Evolutionary conservation across 106 monocot genomes (phyloP).

Genomic region (Acorus calamus): DNA sequence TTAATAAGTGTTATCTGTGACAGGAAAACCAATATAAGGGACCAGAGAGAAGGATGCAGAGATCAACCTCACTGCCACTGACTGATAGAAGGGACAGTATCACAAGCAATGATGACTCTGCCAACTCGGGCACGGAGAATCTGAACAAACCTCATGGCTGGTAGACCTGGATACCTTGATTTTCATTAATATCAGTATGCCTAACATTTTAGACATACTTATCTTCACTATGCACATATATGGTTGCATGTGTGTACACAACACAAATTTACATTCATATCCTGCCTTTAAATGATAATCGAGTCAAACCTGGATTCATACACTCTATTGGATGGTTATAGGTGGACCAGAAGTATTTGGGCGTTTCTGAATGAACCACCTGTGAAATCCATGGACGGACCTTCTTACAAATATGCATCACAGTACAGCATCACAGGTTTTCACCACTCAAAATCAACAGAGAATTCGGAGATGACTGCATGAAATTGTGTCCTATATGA

Average conservation of each 20-base stretch:
- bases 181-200: no score
- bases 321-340: not conserved
- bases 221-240: no score
- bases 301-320: no score
- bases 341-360: constrained; percentile 34
- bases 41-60: constrained; percentile 9
- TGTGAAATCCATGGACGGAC: constrained; percentile 27
- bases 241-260: no score
- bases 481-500: no score
- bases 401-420: constrained; percentile 33
- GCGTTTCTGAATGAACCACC: constrained; percentile 46
- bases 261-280: no score
- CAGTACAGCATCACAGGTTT: constrained; percentile 8
- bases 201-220: no score
- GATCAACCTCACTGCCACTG: constrained; percentile 27
- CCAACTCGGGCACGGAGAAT: constrained; percentile 1
- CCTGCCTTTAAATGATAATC: no score
- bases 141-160: constrained; percentile 4
- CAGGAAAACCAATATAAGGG: constrained; percentile 22
- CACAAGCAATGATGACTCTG: not conserved
- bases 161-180: not conserved
- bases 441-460: not conserved
- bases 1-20: not conserved
- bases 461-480: not conserved
- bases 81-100: constrained; percentile 11